phyloP scores from a whole-genome alignment of 2,329 filamentous ascomycete species.

The Dactylella cylindrospora region DNA sequence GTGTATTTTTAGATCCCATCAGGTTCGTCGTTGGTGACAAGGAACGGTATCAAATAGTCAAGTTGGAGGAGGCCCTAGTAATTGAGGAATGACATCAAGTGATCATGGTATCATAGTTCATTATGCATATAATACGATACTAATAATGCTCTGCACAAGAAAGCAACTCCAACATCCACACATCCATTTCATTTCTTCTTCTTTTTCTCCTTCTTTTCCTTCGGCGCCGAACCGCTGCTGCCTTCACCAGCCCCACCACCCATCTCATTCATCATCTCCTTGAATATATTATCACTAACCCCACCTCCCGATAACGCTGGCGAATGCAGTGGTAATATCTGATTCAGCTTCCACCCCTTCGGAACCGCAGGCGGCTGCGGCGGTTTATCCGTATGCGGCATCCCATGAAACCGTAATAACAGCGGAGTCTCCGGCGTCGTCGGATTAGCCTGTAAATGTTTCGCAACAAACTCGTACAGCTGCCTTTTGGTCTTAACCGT shows the following conservation, averaged over 20 bases:
- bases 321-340: slow-evolving; percentile 80
- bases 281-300: slow-evolving; percentile 88
- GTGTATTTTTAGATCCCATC: not conserved
- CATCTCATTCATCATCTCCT: slow-evolving; percentile 98
- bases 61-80: slow-evolving; percentile 2
- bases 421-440: slow-evolving; percentile 72
- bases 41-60: slow-evolving; percentile 26
- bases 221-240: slow-evolving; percentile 54
- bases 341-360: slow-evolving; percentile 85
- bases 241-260: slow-evolving; percentile 51
- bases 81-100: slow-evolving; percentile 11
- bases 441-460: slow-evolving; percentile 75
- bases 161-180: not conserved
- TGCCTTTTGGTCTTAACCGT: slow-evolving; percentile 77
- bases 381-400: slow-evolving; percentile 67
- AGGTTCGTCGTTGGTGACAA: slow-evolving; percentile 34
- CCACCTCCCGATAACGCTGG: slow-evolving; percentile 89
- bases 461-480: slow-evolving; percentile 76
- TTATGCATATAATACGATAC: not conserved
- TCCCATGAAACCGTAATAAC: slow-evolving; percentile 70
- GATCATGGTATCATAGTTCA: no score
- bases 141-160: not conserved
- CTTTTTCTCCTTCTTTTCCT: slow-evolving; percentile 58
- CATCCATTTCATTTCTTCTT: slow-evolving; percentile 46
- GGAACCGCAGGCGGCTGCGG: slow-evolving; percentile 75